These are phyloP conservation scores for Populus deltoides DNA, from an alignment of 345 rosid species.

Conservation along the genomic window DNA sequence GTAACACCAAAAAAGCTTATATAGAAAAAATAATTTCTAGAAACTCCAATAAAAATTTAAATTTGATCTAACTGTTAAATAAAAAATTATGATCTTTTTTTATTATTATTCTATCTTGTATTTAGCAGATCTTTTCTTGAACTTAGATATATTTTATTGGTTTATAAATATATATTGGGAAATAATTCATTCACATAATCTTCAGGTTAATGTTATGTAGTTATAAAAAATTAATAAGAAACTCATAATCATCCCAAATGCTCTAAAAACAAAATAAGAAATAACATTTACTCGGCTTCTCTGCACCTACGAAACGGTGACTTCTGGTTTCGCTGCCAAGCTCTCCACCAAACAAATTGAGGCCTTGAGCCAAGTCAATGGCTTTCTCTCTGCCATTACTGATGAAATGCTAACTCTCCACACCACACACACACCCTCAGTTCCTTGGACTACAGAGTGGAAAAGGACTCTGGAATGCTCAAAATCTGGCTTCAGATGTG, in stretches of 20 bases:
- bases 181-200: too few relatives aligned
- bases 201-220: too few relatives aligned
- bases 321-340: slow-evolving; percentile 66
- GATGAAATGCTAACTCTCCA: slow-evolving; percentile 60
- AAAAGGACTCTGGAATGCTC: slow-evolving; percentile 49
- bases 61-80: fast-evolving
- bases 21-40: fast-evolving
- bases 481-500: slow-evolving; percentile 47
- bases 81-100: too few relatives aligned
- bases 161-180: too few relatives aligned
- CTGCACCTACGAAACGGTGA: slow-evolving; percentile 50
- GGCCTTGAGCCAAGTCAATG: slow-evolving; percentile 41
- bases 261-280: slow-evolving; percentile 12
- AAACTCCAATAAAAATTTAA: too few relatives aligned
- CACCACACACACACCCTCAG: slow-evolving; percentile 53
- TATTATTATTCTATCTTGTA: too few relatives aligned
- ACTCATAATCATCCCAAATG: too few relatives aligned
- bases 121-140: too few relatives aligned
- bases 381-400: slow-evolving; percentile 54
- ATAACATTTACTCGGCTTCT: slow-evolving; percentile 41
- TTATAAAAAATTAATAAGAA: too few relatives aligned
- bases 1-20: too few relatives aligned
- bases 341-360: slow-evolving; percentile 50
- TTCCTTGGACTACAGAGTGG: slow-evolving; percentile 63
- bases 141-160: too few relatives aligned